phyloP scores from a whole-genome alignment of 2,329 filamentous ascomycete species.

The Magnaporthiopsis incrustans region DNA sequence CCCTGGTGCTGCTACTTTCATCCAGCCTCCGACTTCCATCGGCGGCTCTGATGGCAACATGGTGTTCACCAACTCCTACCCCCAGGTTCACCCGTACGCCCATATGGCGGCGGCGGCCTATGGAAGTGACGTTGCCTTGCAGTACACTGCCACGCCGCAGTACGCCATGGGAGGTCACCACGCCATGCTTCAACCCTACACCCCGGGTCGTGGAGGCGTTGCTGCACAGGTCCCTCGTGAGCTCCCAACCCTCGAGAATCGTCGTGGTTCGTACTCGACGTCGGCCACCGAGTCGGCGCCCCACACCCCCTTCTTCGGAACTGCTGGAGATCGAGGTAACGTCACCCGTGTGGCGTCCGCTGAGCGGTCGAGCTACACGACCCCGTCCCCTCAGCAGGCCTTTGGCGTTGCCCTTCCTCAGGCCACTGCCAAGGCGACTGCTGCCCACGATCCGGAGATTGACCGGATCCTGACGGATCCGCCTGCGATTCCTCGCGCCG shows the following conservation, averaged over 20 bases:
- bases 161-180: slow-evolving; percentile 17
- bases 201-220: slow-evolving; percentile 39
- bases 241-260: slow-evolving; percentile 56
- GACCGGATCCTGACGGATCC: slow-evolving; percentile 63
- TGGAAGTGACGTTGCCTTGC: slow-evolving; percentile 13
- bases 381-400: slow-evolving; percentile 49
- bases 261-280: slow-evolving; percentile 60
- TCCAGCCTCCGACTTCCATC: slow-evolving; percentile 17
- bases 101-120: slow-evolving; percentile 17
- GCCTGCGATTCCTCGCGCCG: slow-evolving; percentile 78
- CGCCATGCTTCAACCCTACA: slow-evolving; percentile 34
- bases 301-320: slow-evolving; percentile 57
- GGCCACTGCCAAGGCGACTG: slow-evolving; percentile 29
- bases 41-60: slow-evolving; percentile 21
- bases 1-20: slow-evolving; percentile 15
- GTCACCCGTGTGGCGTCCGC: slow-evolving; percentile 48
- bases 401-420: slow-evolving; percentile 12
- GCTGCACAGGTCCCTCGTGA: slow-evolving; percentile 40
- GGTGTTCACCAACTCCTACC: slow-evolving; percentile 17
- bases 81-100: slow-evolving; percentile 17
- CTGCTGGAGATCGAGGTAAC: slow-evolving; percentile 49
- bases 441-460: slow-evolving; percentile 39
- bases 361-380: slow-evolving; percentile 58
- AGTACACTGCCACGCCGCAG: slow-evolving; percentile 13
- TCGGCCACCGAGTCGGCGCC: slow-evolving; percentile 51